Percentiles rank a stretch among this genome's conserved stretches.
phyloP scores from a whole-genome alignment of 2,329 filamentous ascomycete species.

The Talaromyces sp. region DNA sequence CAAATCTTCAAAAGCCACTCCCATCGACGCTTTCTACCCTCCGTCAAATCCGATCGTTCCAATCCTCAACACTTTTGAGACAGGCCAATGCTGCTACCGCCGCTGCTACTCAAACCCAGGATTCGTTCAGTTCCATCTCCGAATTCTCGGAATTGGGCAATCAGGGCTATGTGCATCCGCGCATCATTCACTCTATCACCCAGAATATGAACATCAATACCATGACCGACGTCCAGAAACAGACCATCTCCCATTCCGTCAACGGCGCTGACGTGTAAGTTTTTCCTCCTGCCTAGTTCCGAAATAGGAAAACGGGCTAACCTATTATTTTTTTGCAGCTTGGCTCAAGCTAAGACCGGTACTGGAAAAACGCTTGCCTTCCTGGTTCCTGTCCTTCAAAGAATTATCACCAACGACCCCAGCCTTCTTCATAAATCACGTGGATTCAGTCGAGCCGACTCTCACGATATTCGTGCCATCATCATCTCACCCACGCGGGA shows the following conservation, averaged over 20 bases:
- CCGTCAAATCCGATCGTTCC: conserved; percentile 27
- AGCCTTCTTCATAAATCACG: conserved; percentile 46
- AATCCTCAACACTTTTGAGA: conserved; percentile 29
- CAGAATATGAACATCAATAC: conserved; percentile 69
- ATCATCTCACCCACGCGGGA: conserved; percentile 63
- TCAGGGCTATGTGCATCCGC: conserved; percentile 54
- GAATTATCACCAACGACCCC: conserved; percentile 63
- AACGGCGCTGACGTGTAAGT: conserved; percentile 78
- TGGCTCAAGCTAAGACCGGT: conserved; percentile 94
- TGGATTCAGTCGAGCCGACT: conserved; percentile 19
- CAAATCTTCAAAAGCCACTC: conserved; percentile 15
- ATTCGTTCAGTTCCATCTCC: conserved; percentile 27
- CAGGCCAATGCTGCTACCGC: conserved; percentile 28
- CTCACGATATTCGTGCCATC: conserved; percentile 57
- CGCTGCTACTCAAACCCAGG: conserved; percentile 23
- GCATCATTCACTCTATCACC: conserved; percentile 66
- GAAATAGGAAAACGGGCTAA: background rate
- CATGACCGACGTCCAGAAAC: conserved; percentile 90
- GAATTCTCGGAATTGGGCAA: conserved; percentile 40
- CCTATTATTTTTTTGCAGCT: conserved; percentile 45
- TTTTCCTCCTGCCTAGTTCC: background rate
- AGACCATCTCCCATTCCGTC: conserved; percentile 77
- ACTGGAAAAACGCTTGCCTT: conserved; percentile 97
- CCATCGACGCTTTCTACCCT: conserved; percentile 13
- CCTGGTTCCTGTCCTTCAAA: conserved; percentile 79